phyloP scores from a whole-genome alignment of 805 yeast species.

The Kodamaea hsintzibuensis region DNA sequence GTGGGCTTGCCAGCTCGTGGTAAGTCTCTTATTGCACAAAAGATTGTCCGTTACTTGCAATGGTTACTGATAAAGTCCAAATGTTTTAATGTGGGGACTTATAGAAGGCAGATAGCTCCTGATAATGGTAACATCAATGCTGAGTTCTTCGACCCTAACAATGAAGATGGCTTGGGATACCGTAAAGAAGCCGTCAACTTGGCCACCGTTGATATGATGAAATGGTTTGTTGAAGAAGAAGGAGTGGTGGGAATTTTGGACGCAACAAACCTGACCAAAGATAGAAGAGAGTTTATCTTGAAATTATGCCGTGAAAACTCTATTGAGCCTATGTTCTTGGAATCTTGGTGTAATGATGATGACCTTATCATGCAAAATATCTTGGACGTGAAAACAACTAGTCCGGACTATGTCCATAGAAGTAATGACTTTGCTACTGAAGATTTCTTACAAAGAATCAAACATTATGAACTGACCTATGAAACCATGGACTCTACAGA shows the following conservation, averaged over 20 bases:
- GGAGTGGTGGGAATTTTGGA: conserved; percentile 93
- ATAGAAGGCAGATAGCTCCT: conserved; percentile 59
- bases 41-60: conserved; percentile 85
- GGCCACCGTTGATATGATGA: conserved; percentile 79
- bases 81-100: conserved; percentile 87
- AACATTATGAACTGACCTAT: conserved; percentile 70
- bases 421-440: conserved; percentile 70
- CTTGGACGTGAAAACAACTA: conserved; percentile 79
- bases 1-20: conserved; percentile 92
- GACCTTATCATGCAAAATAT: conserved; percentile 77
- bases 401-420: conserved; percentile 74
- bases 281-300: conserved; percentile 65
- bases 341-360: conserved; percentile 86
- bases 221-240: conserved; percentile 77
- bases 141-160: conserved; percentile 70
- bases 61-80: conserved; percentile 89
- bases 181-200: conserved; percentile 68
- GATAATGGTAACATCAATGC: conserved; percentile 66
- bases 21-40: conserved; percentile 91
- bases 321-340: conserved; percentile 89
- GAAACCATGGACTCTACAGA: conserved; percentile 62
- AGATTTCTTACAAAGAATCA: conserved; percentile 75
- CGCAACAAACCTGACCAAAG: conserved; percentile 84
- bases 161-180: conserved; percentile 60
- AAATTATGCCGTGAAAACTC: conserved; percentile 60